Evolutionary conservation across 352 stramenopile species (phyloP), one percentile per base, ranked within the genome.

Genomic region (Globisporangium apiculatum): DNA sequence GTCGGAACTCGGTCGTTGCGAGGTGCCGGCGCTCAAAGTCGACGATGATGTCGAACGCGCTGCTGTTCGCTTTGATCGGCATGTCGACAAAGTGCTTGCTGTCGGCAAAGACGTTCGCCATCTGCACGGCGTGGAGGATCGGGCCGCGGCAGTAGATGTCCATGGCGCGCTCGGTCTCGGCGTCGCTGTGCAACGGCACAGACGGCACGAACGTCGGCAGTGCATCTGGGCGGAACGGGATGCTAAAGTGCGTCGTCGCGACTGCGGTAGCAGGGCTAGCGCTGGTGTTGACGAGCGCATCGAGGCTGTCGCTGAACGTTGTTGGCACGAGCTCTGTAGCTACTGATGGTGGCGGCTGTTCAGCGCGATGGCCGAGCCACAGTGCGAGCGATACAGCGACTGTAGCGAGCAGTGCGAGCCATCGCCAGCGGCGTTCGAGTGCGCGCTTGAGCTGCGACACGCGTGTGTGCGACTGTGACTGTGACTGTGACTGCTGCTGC

Each of bases 71-170:
- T 64, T 89, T 91, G 67, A 97, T 86, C 5, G 91, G 89, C 89
- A 97, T 96, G 64, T 97, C 89, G 4, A 97, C 91, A 61, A 97
- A 97, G 58, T 94, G 82, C 60, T 97, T 97, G 69, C 77, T 89
- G 75, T 97, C 91, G 5, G 73, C 63, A 54, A 94, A 97, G 18
- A 97, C 67, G 14, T 71, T 66, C 12, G 74, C 58, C 69, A 86
- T 89, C 62, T 92, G 79, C 61, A 90, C 71, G 11, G 77, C 68
- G 62, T 89, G 79, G 9, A 92, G 66, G 41, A 92, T 55, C 9
- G 76, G 73, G 2, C 79, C 82, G 10, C 67, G 76, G 56, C 79
- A 89, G 69, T 89, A 92, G 54, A 91, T 86, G 56, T 87, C 79
- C 75, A 89, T 81, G 9, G 73, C 51, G 53, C 75, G 72, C 40